Evolutionary conservation across 441 rosid species (phyloP).

Genomic region (Pelargonium citronellum): DNA sequence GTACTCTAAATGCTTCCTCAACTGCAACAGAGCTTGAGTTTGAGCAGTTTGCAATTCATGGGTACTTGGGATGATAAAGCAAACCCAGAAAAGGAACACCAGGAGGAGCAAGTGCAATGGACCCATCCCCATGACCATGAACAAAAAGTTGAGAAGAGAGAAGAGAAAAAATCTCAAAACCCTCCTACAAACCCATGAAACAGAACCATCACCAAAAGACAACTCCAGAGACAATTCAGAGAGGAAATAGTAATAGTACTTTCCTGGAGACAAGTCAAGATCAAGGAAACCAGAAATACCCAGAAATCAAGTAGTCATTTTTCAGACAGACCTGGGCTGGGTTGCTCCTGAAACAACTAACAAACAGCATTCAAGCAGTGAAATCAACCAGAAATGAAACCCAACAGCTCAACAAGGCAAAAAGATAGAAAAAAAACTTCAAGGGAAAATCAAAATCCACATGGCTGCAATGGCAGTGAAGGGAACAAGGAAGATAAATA

Average conservation of each 20-base stretch:
- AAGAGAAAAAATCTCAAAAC: background rate
- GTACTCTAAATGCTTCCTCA: constrained; percentile 76
- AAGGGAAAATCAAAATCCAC: too few species aligned
- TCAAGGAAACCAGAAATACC: background rate
- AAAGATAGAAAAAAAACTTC: too few species aligned
- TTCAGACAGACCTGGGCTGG: too few species aligned
- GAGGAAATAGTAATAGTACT: background rate
- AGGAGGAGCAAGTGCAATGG: constrained; percentile 27
- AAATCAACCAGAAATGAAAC: constrained; percentile 12
- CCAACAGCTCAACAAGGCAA: background rate
- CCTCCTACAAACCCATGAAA: constrained; percentile 23
- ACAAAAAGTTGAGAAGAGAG: background rate
- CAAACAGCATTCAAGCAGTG: background rate
- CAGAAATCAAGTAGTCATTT: too few species aligned
- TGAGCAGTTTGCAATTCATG: constrained; percentile 58
- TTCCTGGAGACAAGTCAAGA: background rate
- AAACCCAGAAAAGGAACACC: constrained; percentile 39
- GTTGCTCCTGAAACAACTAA: too few species aligned
- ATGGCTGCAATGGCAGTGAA: background rate
- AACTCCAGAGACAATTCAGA: constrained; percentile 8
- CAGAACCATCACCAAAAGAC: constrained; percentile 14
- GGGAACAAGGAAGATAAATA: background rate
- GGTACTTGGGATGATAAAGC: constrained; percentile 34
- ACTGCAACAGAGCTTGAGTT: constrained; percentile 55
- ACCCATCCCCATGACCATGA: constrained; percentile 33